Evolutionary conservation across 768 basidiomycete genomes (phyloP), one percentile per base, ranked within the genome.

Genomic region (Leccinum incarnatum): DNA sequence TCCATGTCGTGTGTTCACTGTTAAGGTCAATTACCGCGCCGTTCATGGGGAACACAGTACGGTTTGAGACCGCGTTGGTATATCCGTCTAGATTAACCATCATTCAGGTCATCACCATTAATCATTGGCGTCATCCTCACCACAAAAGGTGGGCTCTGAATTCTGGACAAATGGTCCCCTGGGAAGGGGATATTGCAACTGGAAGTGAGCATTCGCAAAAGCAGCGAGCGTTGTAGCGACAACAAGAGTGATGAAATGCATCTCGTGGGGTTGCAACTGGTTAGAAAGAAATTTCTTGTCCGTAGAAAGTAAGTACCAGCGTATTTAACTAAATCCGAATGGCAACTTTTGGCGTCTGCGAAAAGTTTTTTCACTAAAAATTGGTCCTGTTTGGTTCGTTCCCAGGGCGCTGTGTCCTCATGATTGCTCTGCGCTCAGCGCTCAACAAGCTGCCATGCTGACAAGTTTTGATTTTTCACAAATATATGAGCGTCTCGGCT

Each of bases 121-220:
- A 53, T 11, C 29, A 37, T 4, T 34, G 27, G 29, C 8, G 46
- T 42, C 29, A 2, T 23, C 71, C 81, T 45, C 61, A 89, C 89
- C 90, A 67, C 93, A 93, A 67, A 90, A 88, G 2, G 65, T 73
- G 12, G 78, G 76, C 62, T 90, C 88, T 15, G 77, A 65, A 53
- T 80, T 74, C 56, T 86, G 80, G 55, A 79, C 79, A 69, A 95
- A 94, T 0, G 64, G 68, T 2, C 93, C 93, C 50, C 93, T 79
- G 11, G 90, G 86, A 1, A 77, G 63, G 17, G 93, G 93, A 71
- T 83, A 93, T 65, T 87, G 81, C 46, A 94, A 77, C 63, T 88
- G 86, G 75, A 94, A 95, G 72, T 95, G 93, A 8, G 90, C 91
- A 51, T 75, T 76, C 30, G 77, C 85, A 45, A 75, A 69, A 34